Base-by-base conservation (phyloP, 495 filamentous ascomycete species). In the Articulospora tetracladia region DNA sequence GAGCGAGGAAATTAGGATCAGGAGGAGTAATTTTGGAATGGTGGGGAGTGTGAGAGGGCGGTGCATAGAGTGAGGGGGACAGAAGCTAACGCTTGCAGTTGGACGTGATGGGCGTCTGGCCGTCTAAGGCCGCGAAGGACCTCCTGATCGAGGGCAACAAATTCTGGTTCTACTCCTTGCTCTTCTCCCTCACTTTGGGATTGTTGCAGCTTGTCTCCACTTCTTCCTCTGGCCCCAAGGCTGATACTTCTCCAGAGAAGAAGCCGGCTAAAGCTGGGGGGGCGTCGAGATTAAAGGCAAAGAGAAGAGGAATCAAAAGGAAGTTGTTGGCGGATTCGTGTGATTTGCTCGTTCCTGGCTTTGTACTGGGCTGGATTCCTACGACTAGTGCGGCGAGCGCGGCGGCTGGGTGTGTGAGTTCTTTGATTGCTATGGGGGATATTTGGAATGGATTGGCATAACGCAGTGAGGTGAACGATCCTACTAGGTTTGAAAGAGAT, bases 151-250 rank as follows among this genome's bases (percentile, higher is more conserved):
- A 88, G 63, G 84, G 76, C 2, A 83, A 86, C 67, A 74, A 79
- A 55, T 85, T 86, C 66, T 89, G 86, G 86, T 82, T 87, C 55
- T 82, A 83, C 57, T 76, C 78, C 0, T 65, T 89, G 3, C 67
- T 70, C 1, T 66, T 46, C 26, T 65, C 60, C 0, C 63, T 68
- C 46, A 2, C 53, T n/a, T 52, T 32, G 28, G 32, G 68, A 41
- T 27, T 61, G 54, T 55, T 63, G 54, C 22, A 52, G 53, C 54
- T 63, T 63, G 30, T 60, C 56, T 48, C 20, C n/a, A n/a, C n/a
- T n/a, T n/a, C n/a, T n/a, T n/a, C n/a, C n/a, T n/a, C n/a, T n/a
- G n/a, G n/a, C n/a, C n/a, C n/a, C n/a, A n/a, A n/a, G n/a, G n/a
- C n/a, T n/a, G n/a, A n/a, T n/a, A n/a, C n/a, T n/a, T n/a, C n/a